Conservation (phyloP, 164 flowering plant genomes). For the Aristolochia contorta region DNA sequence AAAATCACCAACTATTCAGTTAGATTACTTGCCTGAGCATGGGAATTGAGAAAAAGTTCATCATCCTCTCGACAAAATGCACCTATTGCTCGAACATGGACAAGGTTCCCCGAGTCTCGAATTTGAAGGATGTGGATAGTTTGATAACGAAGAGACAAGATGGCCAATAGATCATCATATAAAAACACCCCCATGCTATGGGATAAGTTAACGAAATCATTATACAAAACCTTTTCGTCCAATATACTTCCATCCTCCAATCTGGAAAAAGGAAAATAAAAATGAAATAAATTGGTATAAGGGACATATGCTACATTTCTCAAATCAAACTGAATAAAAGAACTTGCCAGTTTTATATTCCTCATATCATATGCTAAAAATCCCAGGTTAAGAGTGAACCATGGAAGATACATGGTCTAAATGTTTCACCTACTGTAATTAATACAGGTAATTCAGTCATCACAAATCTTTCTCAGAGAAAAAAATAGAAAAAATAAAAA, state of each 20-base stretch:
- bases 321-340: constrained; percentile 1
- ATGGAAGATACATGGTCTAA: too few relatives aligned
- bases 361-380: too few relatives aligned
- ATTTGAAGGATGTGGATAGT: constrained; percentile 85
- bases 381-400: too few relatives aligned
- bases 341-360: not conserved
- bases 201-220: constrained; percentile 78
- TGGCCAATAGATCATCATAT: constrained; percentile 90
- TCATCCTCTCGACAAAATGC: constrained; percentile 90
- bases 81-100: constrained; percentile 80
- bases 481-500: too few relatives aligned
- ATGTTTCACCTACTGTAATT: too few relatives aligned
- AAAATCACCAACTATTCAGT: too few relatives aligned
- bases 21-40: constrained; percentile 60
- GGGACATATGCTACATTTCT: not conserved
- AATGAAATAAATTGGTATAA: too few relatives aligned
- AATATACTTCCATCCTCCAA: constrained; percentile 76
- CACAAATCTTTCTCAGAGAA: too few relatives aligned
- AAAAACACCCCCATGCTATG: constrained; percentile 84
- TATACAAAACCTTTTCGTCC: constrained; percentile 73
- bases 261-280: constrained; percentile 21
- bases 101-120: constrained; percentile 80
- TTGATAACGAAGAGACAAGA: constrained; percentile 88
- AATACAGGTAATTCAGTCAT: too few relatives aligned
- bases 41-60: constrained; percentile 81